Evolutionary conservation across 352 stramenopile genomes (phyloP), one percentile per base, ranked within the genome.

Genomic region (Globisporangium polare): DNA sequence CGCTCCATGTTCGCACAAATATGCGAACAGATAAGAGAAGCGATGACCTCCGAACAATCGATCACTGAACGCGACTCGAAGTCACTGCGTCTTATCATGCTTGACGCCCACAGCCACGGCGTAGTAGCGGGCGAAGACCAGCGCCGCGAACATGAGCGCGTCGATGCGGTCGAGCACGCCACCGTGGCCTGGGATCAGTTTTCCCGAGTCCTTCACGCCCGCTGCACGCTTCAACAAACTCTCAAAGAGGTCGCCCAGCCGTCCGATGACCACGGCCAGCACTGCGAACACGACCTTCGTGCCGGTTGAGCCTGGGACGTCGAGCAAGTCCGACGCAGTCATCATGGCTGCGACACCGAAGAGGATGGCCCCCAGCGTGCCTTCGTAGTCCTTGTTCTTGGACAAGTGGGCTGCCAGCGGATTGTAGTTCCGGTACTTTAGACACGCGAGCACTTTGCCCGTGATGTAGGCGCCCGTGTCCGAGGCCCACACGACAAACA

Each of bases 351-450:
- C 89, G 20, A 98, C 54, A 18, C 87, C 92, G 15, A 88, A 87
- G 0, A 94, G 27, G 20, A 88, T 78, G 20, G 94, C 96, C 9
- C 88, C 93, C 26, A 98, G 62, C 20, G 96, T 91, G 54, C 96
- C 96, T 79, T 99, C 96, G 24, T 98, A 89, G 49, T 97, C 96
- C 67, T 99, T 99, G 77, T 98, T 98, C 37, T 96, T 96, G 46
- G 88, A 97, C 35, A 97, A 69, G 46, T 93, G 90, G 1, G 89
- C 82, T 15, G 93, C 95, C 12, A 96, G 78, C 6, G 80, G 78
- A 52, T 95, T 90, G 35, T 98, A 87, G 17, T 76, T 70, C 18
- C 77, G 77, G 46, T 98, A 85, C 43, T 97, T 87, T 8, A 92
- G 86, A 18, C 81, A 77, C 45, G 90, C 85, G 59, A 96, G 92